Conservation (phyloP, 768 basidiomycete species). For the Leccinum rimulosum region DNA sequence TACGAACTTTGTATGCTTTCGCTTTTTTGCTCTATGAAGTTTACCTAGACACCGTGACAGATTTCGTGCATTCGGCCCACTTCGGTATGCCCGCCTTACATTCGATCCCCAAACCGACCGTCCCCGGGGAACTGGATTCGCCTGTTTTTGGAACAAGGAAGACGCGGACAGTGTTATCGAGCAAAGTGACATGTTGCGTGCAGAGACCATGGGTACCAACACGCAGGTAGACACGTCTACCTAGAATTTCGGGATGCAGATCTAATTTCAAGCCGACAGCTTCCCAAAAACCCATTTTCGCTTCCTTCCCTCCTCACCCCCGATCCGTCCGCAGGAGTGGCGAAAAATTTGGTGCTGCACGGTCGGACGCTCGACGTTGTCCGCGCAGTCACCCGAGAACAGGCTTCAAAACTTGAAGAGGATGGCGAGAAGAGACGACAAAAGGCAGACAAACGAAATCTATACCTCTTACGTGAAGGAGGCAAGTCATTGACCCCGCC, state of each 20-base stretch:
- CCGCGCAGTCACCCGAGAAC: conserved; percentile 86
- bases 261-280: conserved; percentile 30
- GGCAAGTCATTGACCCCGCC: conserved; percentile 43
- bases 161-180: conserved; percentile 84
- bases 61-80: conserved; percentile 87
- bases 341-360: conserved; percentile 81
- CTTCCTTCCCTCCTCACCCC: conserved; percentile 88
- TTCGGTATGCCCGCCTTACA: conserved; percentile 91
- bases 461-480: conserved; percentile 95
- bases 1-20: conserved; percentile 69
- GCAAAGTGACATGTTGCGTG: conserved; percentile 70
- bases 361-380: conserved; percentile 91
- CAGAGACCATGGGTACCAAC: conserved; percentile 57
- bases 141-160: conserved; percentile 92
- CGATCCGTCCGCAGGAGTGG: conserved; percentile 85
- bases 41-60: conserved; percentile 29
- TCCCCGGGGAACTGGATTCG: conserved; percentile 94
- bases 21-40: background rate
- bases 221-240: conserved; percentile 30
- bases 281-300: conserved; percentile 81
- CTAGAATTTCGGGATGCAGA: background rate
- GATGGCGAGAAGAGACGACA: conserved; percentile 80
- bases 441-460: conserved; percentile 92
- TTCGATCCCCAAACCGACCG: conserved; percentile 80
- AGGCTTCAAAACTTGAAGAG: conserved; percentile 85